phyloP scores from a whole-genome alignment of 176 grass and related monocot species.

The Carex myosuroides region DNA sequence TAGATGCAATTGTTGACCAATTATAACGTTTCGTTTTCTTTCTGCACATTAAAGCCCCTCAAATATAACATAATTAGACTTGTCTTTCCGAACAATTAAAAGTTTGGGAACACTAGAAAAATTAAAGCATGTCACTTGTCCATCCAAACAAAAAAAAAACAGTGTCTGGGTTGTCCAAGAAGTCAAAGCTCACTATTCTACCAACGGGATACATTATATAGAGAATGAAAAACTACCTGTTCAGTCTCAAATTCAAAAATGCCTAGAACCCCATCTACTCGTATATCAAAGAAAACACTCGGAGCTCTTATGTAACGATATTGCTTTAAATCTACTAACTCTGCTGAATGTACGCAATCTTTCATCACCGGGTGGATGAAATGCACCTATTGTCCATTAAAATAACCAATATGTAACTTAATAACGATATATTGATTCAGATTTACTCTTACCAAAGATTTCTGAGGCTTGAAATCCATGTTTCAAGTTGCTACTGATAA shows the following conservation, averaged over 20 bases:
- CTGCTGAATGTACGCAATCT: slow-evolving; percentile 95
- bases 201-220: background rate
- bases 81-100: background rate
- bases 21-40: background rate
- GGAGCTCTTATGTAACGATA: slow-evolving; percentile 25
- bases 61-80: background rate
- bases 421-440: background rate
- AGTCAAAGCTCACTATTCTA: background rate
- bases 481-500: background rate
- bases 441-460: background rate
- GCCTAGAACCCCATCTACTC: slow-evolving; percentile 95
- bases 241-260: slow-evolving; percentile 99
- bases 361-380: slow-evolving; percentile 97
- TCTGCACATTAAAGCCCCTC: background rate
- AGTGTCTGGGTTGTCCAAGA: background rate
- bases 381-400: slow-evolving; percentile 61
- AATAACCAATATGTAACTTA: slow-evolving; percentile 10
- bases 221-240: slow-evolving; percentile 51
- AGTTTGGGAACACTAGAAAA: background rate
- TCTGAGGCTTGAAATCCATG: background rate
- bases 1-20: background rate
- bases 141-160: background rate
- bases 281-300: slow-evolving; percentile 99
- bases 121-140: background rate
- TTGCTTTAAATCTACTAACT: slow-evolving; percentile 98